A percentile compares a stretch with the other conserved stretches of the same genome.
Evolutionary conservation across 176 grass and related monocot genomes (phyloP).

Genomic region (Sorghum bicolor): DNA sequence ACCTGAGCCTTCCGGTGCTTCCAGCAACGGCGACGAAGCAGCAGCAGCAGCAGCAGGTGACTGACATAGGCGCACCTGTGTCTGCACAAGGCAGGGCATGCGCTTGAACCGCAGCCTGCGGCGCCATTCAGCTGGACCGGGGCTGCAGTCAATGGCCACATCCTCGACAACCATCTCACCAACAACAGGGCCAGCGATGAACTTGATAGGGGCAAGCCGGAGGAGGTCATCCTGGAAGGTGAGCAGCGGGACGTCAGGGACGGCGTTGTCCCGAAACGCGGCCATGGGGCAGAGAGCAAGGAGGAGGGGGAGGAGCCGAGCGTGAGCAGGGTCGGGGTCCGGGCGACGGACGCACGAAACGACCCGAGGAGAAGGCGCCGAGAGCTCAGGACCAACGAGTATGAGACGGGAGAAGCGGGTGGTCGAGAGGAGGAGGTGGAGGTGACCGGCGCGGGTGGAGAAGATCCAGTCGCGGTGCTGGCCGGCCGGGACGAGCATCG

Average conservation of each 20-base stretch:
- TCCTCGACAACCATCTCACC: slow-evolving; percentile 91
- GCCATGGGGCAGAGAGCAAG: slow-evolving; percentile 62
- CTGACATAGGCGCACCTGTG: slow-evolving; percentile 52
- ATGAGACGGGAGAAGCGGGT: slow-evolving; percentile 52
- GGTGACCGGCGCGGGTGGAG: slow-evolving; percentile 71
- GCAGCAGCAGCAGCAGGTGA: not conserved
- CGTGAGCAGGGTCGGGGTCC: slow-evolving; percentile 41
- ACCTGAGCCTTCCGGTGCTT: slow-evolving; percentile 29
- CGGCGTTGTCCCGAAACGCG: slow-evolving; percentile 32
- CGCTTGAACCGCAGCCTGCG: slow-evolving; percentile 82
- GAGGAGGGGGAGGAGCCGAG: slow-evolving; percentile 57
- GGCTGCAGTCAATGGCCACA: slow-evolving; percentile 43
- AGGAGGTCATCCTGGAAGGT: slow-evolving; percentile 76
- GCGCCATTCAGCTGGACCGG: slow-evolving; percentile 15
- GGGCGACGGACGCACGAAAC: slow-evolving; percentile 19
- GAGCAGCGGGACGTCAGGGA: slow-evolving; percentile 68
- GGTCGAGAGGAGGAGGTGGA: slow-evolving; percentile 68
- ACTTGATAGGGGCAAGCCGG: slow-evolving; percentile 32
- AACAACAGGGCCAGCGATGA: slow-evolving; percentile 43
- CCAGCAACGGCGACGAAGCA: slow-evolving; percentile 1
- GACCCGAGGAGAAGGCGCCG: slow-evolving; percentile 31
- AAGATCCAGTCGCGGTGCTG: slow-evolving; percentile 89
- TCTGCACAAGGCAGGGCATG: slow-evolving; percentile 85
- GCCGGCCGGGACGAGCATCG: slow-evolving; percentile 64
- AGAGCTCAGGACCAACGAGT: slow-evolving; percentile 48